Conservation (phyloP, 257 asterid species). For the Marsdenia floribunda region DNA sequence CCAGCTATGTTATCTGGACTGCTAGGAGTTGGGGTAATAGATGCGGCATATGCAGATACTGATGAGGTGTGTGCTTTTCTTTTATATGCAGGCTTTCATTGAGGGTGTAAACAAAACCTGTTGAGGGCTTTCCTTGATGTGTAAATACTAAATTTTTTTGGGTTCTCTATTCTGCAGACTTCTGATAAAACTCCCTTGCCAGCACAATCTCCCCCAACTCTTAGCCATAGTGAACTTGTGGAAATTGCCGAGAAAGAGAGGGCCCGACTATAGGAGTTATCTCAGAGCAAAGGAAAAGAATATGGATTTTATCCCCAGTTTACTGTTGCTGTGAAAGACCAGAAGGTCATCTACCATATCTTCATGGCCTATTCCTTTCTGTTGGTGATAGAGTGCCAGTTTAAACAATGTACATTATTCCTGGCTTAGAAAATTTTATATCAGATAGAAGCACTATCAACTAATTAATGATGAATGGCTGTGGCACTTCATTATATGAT, state of each 20-base stretch:
- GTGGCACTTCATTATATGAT: background rate
- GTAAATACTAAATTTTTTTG: background rate
- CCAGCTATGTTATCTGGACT: conserved; percentile 60
- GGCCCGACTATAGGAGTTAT: conserved; percentile 52
- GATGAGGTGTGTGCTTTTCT: conserved; percentile 41
- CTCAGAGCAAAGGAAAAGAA: conserved; percentile 55
- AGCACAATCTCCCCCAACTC: conserved; percentile 35
- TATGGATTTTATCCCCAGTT: conserved; percentile 67
- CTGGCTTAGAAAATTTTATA: background rate
- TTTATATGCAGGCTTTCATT: background rate
- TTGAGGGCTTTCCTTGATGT: background rate
- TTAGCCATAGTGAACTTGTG: conserved; percentile 46
- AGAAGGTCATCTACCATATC: conserved; percentile 44
- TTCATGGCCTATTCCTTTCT: background rate
- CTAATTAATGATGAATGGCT: conserved; percentile 5
- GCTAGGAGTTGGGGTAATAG: conserved; percentile 58
- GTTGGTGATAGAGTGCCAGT: conserved; percentile 10
- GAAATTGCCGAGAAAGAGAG: conserved; percentile 69
- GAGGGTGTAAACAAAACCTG: background rate
- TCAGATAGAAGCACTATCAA: background rate
- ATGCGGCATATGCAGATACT: conserved; percentile 63
- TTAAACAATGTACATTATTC: conserved; percentile 4
- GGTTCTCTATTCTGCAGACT: conserved; percentile 40
- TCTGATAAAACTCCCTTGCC: conserved; percentile 27
- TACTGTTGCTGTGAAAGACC: conserved; percentile 73